Evolutionary conservation across 805 yeast species (phyloP), one percentile per base, ranked within the genome.

Genomic region (Saccharomyces jurei): DNA sequence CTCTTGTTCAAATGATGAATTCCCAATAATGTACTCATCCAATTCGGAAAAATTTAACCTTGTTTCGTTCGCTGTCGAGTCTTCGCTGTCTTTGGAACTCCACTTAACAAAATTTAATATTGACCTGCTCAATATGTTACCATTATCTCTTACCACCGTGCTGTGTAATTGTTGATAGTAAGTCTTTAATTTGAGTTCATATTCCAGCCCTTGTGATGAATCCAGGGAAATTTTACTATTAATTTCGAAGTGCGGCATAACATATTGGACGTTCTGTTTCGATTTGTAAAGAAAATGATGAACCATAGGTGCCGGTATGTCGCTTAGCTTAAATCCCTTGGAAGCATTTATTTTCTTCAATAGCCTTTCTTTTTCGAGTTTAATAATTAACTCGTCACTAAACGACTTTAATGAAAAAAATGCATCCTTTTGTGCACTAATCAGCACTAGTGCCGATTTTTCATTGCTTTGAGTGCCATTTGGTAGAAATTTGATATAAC

Each of bases 251-350:
- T 60, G 69, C 49, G 59, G 77, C 65, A 64, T 63, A 4, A 65
- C 62, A 53, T 65, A 67, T 52, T 68, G 97, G 17, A 89, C 82
- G 54, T 80, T 79, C 25, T 72, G 72, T 56, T 81, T 84, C 32
- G 88, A 81, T 69, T 88, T 90, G 74, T 82, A 91, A 26, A 90
- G 78, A 65, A 91, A 94, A 71, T 90, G 97, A 56, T 82, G 79
- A 10, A 92, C 77, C 54, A 72, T 59, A 3, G 81, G 81, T 0
- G 83, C 85, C 1, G 81, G 81, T 25, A 82, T 74, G 50, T 78
- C 83, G 21, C 76, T 72, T 5, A 81, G 75, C 52, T 75, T 72
- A 29, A 78, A 69, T 2, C 80, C 72, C 51, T 26, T 51, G 1
- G 79, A 71, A 22, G 67, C 65, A n/a, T 66, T 65, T 13, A 79